phyloP scores from a whole-genome alignment of 2,329 filamentous ascomycete genomes.

The Sclerotinia glacialis region DNA sequence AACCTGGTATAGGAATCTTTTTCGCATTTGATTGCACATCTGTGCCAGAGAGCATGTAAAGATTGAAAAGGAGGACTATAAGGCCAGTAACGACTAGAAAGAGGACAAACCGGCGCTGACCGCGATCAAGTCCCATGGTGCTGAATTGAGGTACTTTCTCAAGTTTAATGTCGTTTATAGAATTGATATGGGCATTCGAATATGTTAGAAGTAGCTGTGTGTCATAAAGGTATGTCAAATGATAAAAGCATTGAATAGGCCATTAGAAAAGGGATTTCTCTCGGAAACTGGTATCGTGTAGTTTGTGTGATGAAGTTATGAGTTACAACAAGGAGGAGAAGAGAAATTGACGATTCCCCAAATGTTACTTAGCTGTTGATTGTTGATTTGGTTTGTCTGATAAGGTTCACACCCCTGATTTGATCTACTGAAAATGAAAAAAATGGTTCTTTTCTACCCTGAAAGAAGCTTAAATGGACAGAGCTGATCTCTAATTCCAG shows the following conservation, averaged over 20 bases:
- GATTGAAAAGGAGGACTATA: constrained; percentile 35
- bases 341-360: not conserved
- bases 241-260: not conserved
- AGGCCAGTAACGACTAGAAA: constrained; percentile 28
- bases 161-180: not conserved
- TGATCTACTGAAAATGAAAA: constrained; percentile 1
- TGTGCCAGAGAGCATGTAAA: constrained; percentile 31
- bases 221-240: constrained; percentile 1
- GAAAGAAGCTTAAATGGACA: not conserved
- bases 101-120: constrained; percentile 33
- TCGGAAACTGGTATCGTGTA: not conserved
- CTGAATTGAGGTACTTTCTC: not conserved
- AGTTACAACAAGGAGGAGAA: not conserved
- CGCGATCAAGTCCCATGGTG: constrained; percentile 32
- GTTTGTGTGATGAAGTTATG: not conserved
- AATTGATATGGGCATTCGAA: constrained; percentile 1
- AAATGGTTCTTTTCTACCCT: not conserved
- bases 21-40: constrained; percentile 34
- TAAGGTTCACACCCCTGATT: constrained; percentile 1
- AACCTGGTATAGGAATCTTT: constrained; percentile 31
- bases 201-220: not conserved
- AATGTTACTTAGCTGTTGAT: not conserved
- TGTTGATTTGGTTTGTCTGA: not conserved
- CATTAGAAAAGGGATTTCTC: not conserved
- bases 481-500: not conserved